Evolutionary conservation across 352 stramenopile genomes (phyloP), one percentile per base, ranked within the genome.

Genomic region (Globisporangium cylindrosporum): DNA sequence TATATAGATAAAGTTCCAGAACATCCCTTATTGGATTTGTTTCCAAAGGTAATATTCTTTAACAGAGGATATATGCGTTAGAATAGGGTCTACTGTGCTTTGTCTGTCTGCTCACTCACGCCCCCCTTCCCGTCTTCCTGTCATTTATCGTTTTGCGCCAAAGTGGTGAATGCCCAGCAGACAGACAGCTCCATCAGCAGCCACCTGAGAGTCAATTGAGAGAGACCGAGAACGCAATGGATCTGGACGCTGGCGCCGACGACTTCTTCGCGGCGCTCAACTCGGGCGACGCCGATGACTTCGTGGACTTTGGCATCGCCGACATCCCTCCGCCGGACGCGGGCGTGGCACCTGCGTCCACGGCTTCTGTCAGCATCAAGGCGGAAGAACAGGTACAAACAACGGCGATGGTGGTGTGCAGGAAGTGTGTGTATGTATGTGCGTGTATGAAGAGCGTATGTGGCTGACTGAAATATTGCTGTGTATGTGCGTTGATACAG

Each of bases 231-330:
- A 22, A 34, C 4, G 9, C 8, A 10, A 94, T 94, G 86, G 86
- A 94, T 62, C 60, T 94, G 32, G 88, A 95, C 67, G 86, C 75
- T 2, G 81, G 84, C 27, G 86, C 86, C 12, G 79, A 89, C n/a
- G 86, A 95, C 65, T 95, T 93, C 66, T 93, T 95, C 62, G 78
- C 83, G 64, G 82, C 83, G 62, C 75, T 93, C 20, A 82, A 93
- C 73, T 89, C 88, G 48, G 84, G 79, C 32, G 82, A 68, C 20
- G 79, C 76, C 25, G 80, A 91, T 48, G 73, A 73, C 14, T 92
- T 93, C 59, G 69, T 78, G 32, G 80, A 84, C 70, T 90, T 90
- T 27, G 66, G 53, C 48, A 69, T 82, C 48, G 73, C 74, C 24
- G 73, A 49, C 41, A 49, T 49, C 41, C 41, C 41, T 49, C 41